phyloP scores from a whole-genome alignment of 2,329 filamentous ascomycete species.

The Penicillium glabrum region DNA sequence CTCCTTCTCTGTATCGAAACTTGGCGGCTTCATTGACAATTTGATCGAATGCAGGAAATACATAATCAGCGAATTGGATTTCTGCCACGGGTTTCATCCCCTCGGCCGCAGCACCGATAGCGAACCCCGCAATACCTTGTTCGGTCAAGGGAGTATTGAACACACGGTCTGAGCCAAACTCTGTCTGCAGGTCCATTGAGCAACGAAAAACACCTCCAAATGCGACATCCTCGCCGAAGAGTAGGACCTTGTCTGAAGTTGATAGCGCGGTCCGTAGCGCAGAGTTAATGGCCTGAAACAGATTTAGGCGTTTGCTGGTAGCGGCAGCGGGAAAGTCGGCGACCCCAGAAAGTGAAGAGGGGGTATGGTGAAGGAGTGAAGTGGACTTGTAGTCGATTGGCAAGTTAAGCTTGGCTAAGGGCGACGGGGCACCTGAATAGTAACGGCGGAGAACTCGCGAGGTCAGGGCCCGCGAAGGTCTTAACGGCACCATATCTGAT shows the following conservation, averaged over 20 bases:
- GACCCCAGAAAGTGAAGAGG: slow-evolving; percentile 69
- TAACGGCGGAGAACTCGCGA: slow-evolving; percentile 24
- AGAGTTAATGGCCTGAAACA: slow-evolving; percentile 92
- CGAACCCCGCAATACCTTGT: slow-evolving; percentile 93
- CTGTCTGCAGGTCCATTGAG: slow-evolving; percentile 84
- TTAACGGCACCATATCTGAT: slow-evolving; percentile 14
- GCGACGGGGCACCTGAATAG: slow-evolving; percentile 49
- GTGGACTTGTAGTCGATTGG: slow-evolving; percentile 85
- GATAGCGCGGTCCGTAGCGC: slow-evolving; percentile 80
- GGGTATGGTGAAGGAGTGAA: slow-evolving; percentile 75
- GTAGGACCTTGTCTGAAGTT: slow-evolving; percentile 78
- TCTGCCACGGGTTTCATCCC: slow-evolving; percentile 92
- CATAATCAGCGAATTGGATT: slow-evolving; percentile 94
- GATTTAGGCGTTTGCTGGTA: slow-evolving; percentile 81
- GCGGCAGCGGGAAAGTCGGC: slow-evolving; percentile 72
- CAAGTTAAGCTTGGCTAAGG: slow-evolving; percentile 69
- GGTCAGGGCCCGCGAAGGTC: slow-evolving; percentile 15
- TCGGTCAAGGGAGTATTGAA: slow-evolving; percentile 96
- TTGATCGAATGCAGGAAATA: slow-evolving; percentile 91
- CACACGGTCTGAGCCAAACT: slow-evolving; percentile 82
- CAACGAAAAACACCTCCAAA: slow-evolving; percentile 97
- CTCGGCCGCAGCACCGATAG: slow-evolving; percentile 83
- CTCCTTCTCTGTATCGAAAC: slow-evolving; percentile 72
- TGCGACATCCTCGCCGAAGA: slow-evolving; percentile 96
- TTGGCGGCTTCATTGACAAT: slow-evolving; percentile 92